These are phyloP conservation scores for Pestalotiopsis sp. DNA, from an alignment of 2,329 filamentous ascomycete species.

Conservation along the genomic window DNA sequence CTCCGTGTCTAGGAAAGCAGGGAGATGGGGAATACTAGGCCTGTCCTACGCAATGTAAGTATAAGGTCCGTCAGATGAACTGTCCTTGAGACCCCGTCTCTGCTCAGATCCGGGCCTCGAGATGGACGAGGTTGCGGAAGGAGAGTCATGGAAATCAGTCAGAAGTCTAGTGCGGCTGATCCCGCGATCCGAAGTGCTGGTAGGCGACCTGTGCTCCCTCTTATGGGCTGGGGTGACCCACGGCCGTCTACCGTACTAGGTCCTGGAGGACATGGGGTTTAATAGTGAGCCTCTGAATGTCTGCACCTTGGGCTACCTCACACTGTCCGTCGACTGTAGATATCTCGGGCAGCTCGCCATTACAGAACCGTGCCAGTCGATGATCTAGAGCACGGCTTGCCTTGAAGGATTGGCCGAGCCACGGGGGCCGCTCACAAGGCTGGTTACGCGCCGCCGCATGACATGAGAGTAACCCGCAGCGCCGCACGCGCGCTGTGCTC, in stretches of 20 bases:
- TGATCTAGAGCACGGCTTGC: background rate
- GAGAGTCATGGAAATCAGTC: slow-evolving; percentile 33
- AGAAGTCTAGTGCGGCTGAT: slow-evolving; percentile 36
- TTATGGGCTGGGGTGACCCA: slow-evolving; percentile 10
- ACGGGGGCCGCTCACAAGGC: background rate
- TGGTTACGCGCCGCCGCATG: background rate
- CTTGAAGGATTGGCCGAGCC: slow-evolving; percentile 10
- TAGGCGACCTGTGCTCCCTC: slow-evolving; percentile 1
- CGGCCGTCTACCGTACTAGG: background rate
- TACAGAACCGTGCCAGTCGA: background rate
- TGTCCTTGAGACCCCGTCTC: slow-evolving; percentile 27
- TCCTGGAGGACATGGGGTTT: background rate
- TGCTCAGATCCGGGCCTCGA: slow-evolving; percentile 13
- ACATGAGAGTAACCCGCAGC: background rate
- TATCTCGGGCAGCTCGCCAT: background rate
- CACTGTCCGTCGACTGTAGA: slow-evolving; percentile 5
- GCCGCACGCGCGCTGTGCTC: background rate
- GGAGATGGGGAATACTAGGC: background rate
- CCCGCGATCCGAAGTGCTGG: slow-evolving; percentile 20
- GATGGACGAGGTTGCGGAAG: slow-evolving; percentile 13
- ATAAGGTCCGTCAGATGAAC: slow-evolving; percentile 31
- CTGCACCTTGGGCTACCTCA: background rate
- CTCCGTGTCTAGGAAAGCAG: slow-evolving; percentile 10
- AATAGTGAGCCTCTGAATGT: background rate
- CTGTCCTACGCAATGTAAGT: slow-evolving; percentile 4